Conservation (phyloP, 768 basidiomycete species). For the Phaeotremella fagi region DNA sequence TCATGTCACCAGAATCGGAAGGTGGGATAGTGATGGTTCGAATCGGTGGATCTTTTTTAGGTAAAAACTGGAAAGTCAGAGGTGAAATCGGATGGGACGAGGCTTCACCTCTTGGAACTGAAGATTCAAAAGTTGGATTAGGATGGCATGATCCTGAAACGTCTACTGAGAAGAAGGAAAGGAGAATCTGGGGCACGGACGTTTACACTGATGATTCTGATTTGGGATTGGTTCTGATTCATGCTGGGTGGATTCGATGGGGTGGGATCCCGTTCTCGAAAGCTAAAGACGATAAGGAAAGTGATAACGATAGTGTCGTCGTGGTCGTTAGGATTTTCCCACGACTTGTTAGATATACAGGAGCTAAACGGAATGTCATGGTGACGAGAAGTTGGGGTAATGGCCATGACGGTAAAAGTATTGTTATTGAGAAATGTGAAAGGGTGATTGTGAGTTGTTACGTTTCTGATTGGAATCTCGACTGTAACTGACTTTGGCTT, state of each 20-base stretch:
- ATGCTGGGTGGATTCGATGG: conserved; percentile 50
- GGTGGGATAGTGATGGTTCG: conserved; percentile 35
- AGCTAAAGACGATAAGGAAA: neutral
- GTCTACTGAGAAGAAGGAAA: conserved; percentile 15
- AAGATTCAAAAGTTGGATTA: neutral
- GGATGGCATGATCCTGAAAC: neutral
- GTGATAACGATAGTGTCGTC: conserved; percentile 18
- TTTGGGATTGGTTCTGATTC: conserved; percentile 47
- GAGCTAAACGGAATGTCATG: conserved; percentile 46
- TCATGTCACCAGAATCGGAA: conserved; percentile 2
- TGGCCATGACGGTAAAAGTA: conserved; percentile 51
- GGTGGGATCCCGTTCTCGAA: neutral
- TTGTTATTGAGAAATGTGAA: conserved; percentile 47
- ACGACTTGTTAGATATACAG: conserved; percentile 48
- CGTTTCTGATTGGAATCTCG: neutral
- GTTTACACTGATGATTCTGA: conserved; percentile 54
- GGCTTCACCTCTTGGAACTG: conserved; percentile 4
- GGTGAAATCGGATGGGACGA: conserved; percentile 41
- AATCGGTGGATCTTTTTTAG: conserved; percentile 31
- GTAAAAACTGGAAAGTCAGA: conserved; percentile 27
- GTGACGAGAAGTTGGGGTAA: conserved; percentile 51
- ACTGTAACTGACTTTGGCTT: neutral
- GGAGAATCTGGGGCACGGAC: conserved; percentile 51
- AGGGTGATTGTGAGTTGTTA: conserved; percentile 34
- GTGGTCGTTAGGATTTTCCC: conserved; percentile 49